Evolutionary conservation across 495 filamentous ascomycete genomes (phyloP).

Genomic region (Penicillium arizonense): DNA sequence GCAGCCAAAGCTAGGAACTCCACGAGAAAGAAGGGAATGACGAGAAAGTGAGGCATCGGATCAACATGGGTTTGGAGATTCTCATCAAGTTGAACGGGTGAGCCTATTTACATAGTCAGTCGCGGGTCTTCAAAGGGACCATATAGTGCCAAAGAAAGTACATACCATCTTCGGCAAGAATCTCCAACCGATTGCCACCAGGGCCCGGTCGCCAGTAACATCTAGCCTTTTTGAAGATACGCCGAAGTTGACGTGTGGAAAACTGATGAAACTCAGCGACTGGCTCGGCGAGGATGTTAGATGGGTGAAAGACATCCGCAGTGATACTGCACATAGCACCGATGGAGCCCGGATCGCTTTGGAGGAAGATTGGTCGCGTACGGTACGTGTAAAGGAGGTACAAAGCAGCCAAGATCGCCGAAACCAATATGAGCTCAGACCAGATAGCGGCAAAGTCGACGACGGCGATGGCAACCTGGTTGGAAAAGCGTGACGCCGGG

Average conservation of each 20-base stretch:
- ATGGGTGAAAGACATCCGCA: slow-evolving; percentile 33
- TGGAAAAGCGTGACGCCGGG: slow-evolving; percentile 21
- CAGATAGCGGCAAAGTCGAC: slow-evolving; percentile 32
- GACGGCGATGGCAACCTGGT: slow-evolving; percentile 33
- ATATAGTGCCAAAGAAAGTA: neutral
- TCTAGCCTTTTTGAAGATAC: slow-evolving; percentile 30
- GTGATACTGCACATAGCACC: slow-evolving; percentile 44
- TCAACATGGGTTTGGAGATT: slow-evolving; percentile 27
- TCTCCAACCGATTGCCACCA: slow-evolving; percentile 31
- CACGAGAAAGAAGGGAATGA: slow-evolving; percentile 41
- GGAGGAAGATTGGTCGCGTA: slow-evolving; percentile 32
- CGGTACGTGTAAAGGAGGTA: slow-evolving; percentile 32
- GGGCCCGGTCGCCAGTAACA: slow-evolving; percentile 35
- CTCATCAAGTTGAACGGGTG: slow-evolving; percentile 25
- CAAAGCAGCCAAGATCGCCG: slow-evolving; percentile 24
- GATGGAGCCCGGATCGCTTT: slow-evolving; percentile 41
- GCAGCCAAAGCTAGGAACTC: slow-evolving; percentile 36
- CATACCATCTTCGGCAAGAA: slow-evolving; percentile 35
- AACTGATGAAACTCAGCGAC: slow-evolving; percentile 36
- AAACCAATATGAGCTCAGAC: slow-evolving; percentile 32
- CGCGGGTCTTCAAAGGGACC: neutral
- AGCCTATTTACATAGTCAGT: slow-evolving; percentile 19
- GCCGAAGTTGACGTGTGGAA: slow-evolving; percentile 37
- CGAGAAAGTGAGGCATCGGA: slow-evolving; percentile 39
- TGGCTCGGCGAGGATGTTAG: slow-evolving; percentile 32